These are phyloP conservation scores for Chenopodium formosanum DNA, from an alignment of 148 eudicot genomes.

Conservation along the genomic window DNA sequence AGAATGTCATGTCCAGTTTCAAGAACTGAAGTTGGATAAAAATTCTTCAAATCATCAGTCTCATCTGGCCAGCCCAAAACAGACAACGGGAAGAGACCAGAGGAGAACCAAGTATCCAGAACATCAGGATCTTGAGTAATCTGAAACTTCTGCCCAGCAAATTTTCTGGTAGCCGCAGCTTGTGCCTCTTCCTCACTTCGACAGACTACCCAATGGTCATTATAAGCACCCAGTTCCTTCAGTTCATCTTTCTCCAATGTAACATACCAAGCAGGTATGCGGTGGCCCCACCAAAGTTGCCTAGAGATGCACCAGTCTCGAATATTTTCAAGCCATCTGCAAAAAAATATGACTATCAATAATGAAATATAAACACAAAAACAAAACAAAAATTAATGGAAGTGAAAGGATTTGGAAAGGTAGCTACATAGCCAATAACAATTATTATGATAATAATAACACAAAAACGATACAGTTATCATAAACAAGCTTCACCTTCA, in stretches of 20 bases:
- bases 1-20: conserved; percentile 99
- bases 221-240: conserved; percentile 77
- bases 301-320: conserved; percentile 97
- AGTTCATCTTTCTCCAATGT: conserved; percentile 68
- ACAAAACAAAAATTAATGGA: neutral
- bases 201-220: conserved; percentile 89
- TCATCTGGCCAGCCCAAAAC: conserved; percentile 97
- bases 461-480: neutral
- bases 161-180: conserved; percentile 51
- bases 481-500: conserved; percentile 1
- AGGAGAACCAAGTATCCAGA: conserved; percentile 93
- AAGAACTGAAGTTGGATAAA: conserved; percentile 94
- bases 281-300: conserved; percentile 99
- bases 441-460: neutral
- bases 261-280: conserved; percentile 94
- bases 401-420: neutral
- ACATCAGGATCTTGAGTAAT: conserved; percentile 92
- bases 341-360: neutral
- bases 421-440: neutral
- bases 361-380: conserved; percentile 17
- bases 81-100: conserved; percentile 88
- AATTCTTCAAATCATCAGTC: conserved; percentile 71
- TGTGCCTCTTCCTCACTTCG: conserved; percentile 74
- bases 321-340: conserved; percentile 96
- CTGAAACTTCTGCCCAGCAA: conserved; percentile 60